Percentiles rank a stretch among this genome's conserved stretches.
phyloP scores from a whole-genome alignment of 2,329 filamentous ascomycete genomes.

The Botryosphaeria agaves region DNA sequence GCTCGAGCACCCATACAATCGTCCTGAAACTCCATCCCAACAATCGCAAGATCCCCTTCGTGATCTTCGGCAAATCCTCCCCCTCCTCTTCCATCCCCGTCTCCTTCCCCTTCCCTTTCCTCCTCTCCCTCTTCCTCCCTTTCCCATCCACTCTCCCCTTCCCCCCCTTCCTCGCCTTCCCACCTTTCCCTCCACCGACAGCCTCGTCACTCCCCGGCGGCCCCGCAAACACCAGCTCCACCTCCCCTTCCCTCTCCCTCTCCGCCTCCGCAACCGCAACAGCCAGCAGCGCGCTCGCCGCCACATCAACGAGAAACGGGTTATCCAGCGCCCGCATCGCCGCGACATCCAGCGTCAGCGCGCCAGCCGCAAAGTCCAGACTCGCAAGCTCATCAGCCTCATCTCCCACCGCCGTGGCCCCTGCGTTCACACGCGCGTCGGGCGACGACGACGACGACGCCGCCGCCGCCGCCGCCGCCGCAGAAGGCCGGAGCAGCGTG shows the following conservation, averaged over 20 bases:
- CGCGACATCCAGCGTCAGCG: constrained; percentile 25
- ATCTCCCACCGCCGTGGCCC: constrained; percentile 10
- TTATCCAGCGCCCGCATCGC: constrained; percentile 24
- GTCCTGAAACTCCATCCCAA: constrained; percentile 24
- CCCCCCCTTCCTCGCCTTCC: constrained; percentile 7
- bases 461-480: background rate
- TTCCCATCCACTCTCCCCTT: constrained; percentile 5
- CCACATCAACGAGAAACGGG: constrained; percentile 27
- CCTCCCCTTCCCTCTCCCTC: constrained; percentile 6
- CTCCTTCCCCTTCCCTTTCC: constrained; percentile 4
- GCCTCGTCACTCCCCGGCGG: constrained; percentile 9
- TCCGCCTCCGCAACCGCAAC: constrained; percentile 27
- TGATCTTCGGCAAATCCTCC: constrained; percentile 19
- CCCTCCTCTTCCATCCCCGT: constrained; percentile 12
- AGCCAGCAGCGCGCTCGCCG: constrained; percentile 22
- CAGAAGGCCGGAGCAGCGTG: background rate
- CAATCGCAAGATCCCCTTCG: constrained; percentile 20
- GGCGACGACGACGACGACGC: background rate
- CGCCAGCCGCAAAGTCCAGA: constrained; percentile 24
- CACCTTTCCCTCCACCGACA: constrained; percentile 4
- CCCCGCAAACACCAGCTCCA: constrained; percentile 11
- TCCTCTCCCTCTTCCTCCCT: constrained; percentile 7
- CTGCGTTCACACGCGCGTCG: background rate
- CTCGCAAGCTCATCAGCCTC: constrained; percentile 21
- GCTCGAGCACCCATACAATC: constrained; percentile 20